Base-by-base conservation (phyloP, 768 basidiomycete genomes). In the Termitomyces titanicus region DNA sequence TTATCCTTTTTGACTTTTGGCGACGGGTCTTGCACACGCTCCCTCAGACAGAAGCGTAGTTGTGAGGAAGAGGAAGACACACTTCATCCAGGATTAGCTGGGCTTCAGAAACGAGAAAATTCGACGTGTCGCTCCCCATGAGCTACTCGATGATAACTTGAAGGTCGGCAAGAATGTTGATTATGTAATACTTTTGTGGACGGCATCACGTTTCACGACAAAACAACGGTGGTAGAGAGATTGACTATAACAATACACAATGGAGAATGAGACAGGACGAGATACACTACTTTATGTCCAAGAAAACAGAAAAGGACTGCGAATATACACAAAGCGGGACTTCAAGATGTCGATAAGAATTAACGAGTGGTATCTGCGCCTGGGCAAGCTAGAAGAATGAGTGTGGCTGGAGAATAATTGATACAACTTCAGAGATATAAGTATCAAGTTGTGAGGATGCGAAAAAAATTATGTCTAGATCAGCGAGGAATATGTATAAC, bases 31-130 rank as follows among this genome's bases (percentile, higher is more conserved):
- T 59, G 44, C 50, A 40, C 22, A n/a, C 25, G 18, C 27, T 11
- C 27, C 34, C 37, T 63, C 18, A 61, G 55, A 55, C 49, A 43
- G 29, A 43, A 47, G 43, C 29, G 34, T 46, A n/a, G 51, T 51
- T 45, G 42, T 18, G 17, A 50, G 27, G 10, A 25, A 50, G 47
- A 13, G 49, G 53, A 34, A 55, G 31, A 72, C 80, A 63, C 62
- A 85, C 84, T 65, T 83, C 76, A 57, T 82, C 81, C 43, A 85
- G 72, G 29, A 72, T 68, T 51, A 94, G 81, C 56, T 92, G 84
- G 0, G 86, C 81, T 67, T 89, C 87, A 13, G 90, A 78, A 53
- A 89, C 74, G 58, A 93, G 80, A 61, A 90, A 84, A 60, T 88
- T 84, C 11, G 73, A 71, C 47, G 70, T 57, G 47, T 74, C 69